These are phyloP conservation scores for Capronia epimyces DNA, from an alignment of 2,329 filamentous ascomycete species.

Conservation along the genomic window DNA sequence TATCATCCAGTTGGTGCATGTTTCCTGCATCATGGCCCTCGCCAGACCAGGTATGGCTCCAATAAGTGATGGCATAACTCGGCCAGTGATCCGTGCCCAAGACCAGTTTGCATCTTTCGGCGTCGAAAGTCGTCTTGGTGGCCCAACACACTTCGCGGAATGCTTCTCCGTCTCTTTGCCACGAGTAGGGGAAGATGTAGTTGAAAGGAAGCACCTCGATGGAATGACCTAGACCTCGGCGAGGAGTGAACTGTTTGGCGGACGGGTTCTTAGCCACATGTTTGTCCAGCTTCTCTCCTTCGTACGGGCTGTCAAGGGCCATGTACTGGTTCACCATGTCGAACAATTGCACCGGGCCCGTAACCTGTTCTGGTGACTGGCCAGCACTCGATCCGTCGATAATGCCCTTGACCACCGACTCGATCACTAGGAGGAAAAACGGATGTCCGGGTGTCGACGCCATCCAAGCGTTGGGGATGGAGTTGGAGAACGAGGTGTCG, in stretches of 20 bases:
- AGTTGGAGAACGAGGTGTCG: slow-evolving; percentile 31
- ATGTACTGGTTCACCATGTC: slow-evolving; percentile 20
- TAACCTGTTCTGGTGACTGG: slow-evolving; percentile 19
- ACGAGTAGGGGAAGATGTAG: slow-evolving; percentile 28
- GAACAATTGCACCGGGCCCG: slow-evolving; percentile 25
- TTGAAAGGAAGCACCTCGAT: slow-evolving; percentile 25
- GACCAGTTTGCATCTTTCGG: slow-evolving; percentile 25
- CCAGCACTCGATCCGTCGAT: slow-evolving; percentile 1
- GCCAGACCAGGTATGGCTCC: slow-evolving; percentile 28
- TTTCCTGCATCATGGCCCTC: slow-evolving; percentile 21
- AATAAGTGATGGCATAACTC: slow-evolving; percentile 28
- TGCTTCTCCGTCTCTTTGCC: slow-evolving; percentile 27
- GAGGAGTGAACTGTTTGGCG: slow-evolving; percentile 21
- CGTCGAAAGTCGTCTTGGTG: slow-evolving; percentile 17
- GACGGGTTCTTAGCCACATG: slow-evolving; percentile 24
- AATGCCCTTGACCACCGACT: slow-evolving; percentile 23
- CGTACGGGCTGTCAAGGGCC: slow-evolving; percentile 8
- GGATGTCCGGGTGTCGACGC: slow-evolving; percentile 35
- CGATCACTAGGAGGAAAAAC: slow-evolving; percentile 33
- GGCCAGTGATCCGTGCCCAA: slow-evolving; percentile 27
- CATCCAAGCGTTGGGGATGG: slow-evolving; percentile 40
- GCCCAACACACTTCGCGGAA: slow-evolving; percentile 25
- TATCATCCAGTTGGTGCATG: slow-evolving; percentile 10
- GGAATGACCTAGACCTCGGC: slow-evolving; percentile 21
- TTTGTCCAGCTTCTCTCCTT: slow-evolving; percentile 19